Base-by-base conservation (phyloP, 805 yeast genomes). In the Teunomyces lycoperdinae region DNA sequence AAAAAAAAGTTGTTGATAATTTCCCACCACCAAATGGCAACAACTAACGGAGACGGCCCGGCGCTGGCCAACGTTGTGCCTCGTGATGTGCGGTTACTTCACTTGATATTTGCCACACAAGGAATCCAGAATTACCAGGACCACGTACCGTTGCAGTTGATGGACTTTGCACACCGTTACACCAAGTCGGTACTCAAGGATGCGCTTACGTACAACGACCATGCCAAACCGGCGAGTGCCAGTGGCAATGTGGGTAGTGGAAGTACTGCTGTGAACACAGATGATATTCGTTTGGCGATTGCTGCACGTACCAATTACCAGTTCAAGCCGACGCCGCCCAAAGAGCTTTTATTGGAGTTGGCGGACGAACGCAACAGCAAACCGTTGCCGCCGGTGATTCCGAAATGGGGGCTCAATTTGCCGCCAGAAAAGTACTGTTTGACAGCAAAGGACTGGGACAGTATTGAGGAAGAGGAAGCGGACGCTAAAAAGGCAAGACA, bases 351-450 rank as follows among this genome's bases (percentile, higher is more conserved):
- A 53, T 71, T 94, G 66, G 96, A 92, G 67, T 73, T 94, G 57
- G 99, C 99, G 0, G 85, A 84, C 14, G 99, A 95, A 62, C 76
- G 96, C 53, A 94, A 94, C 67, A 85, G 89, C 58, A 85, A 88
- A 62, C 83, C 95, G 0, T 73, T 94, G 45, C 99, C 99, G 4
- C 87, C 94, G 4, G 91, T 94, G 10, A 84, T 91, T 66, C 91
- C 94, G 10, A 80, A 85, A 44, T 90, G 89, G 85, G 98, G 99
- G 9, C 78, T 94, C 34, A 80, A 97, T 54, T 74, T 95, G 44
- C 99, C 99, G 2, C 98, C 99, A 4, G 99, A 94, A 71, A 94
- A 91, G 79, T 91, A 89, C 70, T 91, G 98, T 69, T 71, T 91
- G 46, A 90, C 96, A 0, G 94, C 88, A 1, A 78, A 77, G 52